Evolutionary conservation across 345 rosid species (phyloP).

Genomic region (Arabis alpina): DNA sequence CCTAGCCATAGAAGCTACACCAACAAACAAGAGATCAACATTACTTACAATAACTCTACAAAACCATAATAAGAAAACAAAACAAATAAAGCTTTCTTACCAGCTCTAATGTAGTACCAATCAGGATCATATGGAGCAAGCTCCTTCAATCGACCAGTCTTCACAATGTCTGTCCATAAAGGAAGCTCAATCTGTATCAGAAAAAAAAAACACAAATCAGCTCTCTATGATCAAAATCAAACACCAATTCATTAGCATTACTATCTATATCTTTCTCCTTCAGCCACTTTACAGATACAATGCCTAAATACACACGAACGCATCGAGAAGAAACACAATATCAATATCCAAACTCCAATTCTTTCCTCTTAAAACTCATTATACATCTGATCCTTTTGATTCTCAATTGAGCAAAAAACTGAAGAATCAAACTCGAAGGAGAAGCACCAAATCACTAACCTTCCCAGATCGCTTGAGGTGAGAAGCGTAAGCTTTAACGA

Average conservation of each 20-base stretch:
- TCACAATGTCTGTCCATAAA: conserved; percentile 79
- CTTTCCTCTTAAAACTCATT: not conserved
- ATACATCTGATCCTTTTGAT: conserved; percentile 2
- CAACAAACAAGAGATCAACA: conserved; percentile 6
- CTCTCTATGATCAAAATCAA: not conserved
- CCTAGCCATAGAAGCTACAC: conserved; percentile 82
- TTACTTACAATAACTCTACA: not conserved
- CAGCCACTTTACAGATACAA: not conserved
- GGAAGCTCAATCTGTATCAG: conserved; percentile 72
- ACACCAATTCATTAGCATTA: not conserved
- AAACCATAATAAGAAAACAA: not conserved
- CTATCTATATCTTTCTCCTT: not conserved
- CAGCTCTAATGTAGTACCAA: conserved; percentile 82
- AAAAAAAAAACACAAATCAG: not conserved
- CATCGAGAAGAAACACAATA: not conserved
- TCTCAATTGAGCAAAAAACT: not conserved
- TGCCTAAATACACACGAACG: not conserved
- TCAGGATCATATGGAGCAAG: conserved; percentile 88
- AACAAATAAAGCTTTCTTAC: conserved; percentile 25
- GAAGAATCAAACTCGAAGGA: not conserved
- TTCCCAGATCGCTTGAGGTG: conserved; percentile 88
- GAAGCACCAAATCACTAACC: conserved; percentile 42
- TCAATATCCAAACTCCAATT: not conserved
- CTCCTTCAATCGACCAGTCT: conserved; percentile 71
- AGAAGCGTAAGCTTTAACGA: conserved; percentile 73